Evolutionary conservation across 495 filamentous ascomycete species (phyloP).

Genomic region (Elaphomyces granulatus): DNA sequence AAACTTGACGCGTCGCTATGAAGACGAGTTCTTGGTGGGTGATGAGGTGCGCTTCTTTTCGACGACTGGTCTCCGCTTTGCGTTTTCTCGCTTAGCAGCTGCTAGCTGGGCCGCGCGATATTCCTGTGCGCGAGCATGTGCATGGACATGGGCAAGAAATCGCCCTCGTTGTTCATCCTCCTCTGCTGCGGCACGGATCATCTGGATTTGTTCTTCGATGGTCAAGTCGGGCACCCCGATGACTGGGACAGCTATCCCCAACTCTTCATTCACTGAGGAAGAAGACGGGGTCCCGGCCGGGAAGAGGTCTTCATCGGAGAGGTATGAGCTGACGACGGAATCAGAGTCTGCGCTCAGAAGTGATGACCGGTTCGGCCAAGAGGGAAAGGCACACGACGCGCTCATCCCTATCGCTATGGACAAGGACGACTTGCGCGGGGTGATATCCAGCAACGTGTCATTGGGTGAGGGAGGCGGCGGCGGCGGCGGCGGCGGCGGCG

Average conservation of each 20-base stretch:
- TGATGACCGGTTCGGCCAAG: conserved; percentile 37
- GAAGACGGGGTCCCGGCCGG: conserved; percentile 21
- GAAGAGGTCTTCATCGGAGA: conserved; percentile 40
- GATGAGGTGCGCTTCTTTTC: conserved; percentile 22
- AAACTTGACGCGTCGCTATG: background rate
- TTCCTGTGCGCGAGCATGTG: conserved; percentile 31
- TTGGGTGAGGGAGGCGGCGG: conserved; percentile 27
- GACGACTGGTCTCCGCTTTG: conserved; percentile 10
- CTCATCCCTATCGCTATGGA: conserved; percentile 27
- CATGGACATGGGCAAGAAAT: conserved; percentile 33
- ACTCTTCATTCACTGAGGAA: conserved; percentile 20
- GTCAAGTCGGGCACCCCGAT: conserved; percentile 16
- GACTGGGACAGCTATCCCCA: conserved; percentile 8
- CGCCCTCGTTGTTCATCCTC: conserved; percentile 30
- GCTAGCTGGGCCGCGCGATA: conserved; percentile 24
- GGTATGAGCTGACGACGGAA: conserved; percentile 26
- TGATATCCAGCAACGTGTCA: conserved; percentile 30
- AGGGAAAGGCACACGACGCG: conserved; percentile 38
- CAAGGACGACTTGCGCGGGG: conserved; percentile 34
- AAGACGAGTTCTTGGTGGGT: background rate
- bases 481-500: conserved; percentile 23
- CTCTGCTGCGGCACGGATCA: conserved; percentile 23
- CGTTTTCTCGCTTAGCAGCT: conserved; percentile 15
- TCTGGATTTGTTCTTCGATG: conserved; percentile 30
- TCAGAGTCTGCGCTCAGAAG: conserved; percentile 25